Evolutionary conservation across 2,329 filamentous ascomycete genomes (phyloP), one percentile per base, ranked within the genome.

Genomic region (Pseudogymnoascus sp.): DNA sequence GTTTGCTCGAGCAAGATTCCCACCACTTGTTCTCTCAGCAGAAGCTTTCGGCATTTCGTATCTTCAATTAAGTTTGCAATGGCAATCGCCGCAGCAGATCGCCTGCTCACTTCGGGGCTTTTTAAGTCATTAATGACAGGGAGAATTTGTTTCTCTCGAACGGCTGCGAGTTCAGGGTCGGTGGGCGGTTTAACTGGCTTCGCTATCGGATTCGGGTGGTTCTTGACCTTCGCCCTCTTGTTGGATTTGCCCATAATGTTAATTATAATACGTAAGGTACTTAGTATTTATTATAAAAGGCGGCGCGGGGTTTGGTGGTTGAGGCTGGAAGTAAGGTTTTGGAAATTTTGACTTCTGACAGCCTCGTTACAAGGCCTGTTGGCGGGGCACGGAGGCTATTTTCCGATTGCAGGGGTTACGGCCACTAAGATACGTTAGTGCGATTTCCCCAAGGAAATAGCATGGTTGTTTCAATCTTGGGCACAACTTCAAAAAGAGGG

Each of bases 21-120:
- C 48, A 89, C 85, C 68, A 90, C 79, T 73, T 88, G 84, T 74
- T 90, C 87, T 21, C 86, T 79, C 65, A 89, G 77, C 21, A 90
- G 79, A 64, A 90, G 73, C 74, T 88, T 89, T 67, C 87, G 81
- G 70, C 84, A 87, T 68, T 79, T 82, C 28, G 79, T 71, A 69
- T 89, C 85, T 63, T 85, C 81, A 61, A 89, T 82, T 62, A 87
- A 81, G 74, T 84, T 87, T 65, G 81, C 80, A 62, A 89, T 80
- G 23, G 85, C 85, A 14, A 77, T 75, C 6, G 86, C 85, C 10
- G 86, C 86, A 1, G 81, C 73, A 5, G 83, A 81, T 63, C 86
- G 81, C n/a, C 79, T 80, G 72, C 83, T 85, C 61, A 83, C 77
- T 45, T 88, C 83, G 36, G 83, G 71, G 70, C 82, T 85, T 70